Conservation (phyloP, 257 asterid genomes). For the Eustoma russellianum region DNA sequence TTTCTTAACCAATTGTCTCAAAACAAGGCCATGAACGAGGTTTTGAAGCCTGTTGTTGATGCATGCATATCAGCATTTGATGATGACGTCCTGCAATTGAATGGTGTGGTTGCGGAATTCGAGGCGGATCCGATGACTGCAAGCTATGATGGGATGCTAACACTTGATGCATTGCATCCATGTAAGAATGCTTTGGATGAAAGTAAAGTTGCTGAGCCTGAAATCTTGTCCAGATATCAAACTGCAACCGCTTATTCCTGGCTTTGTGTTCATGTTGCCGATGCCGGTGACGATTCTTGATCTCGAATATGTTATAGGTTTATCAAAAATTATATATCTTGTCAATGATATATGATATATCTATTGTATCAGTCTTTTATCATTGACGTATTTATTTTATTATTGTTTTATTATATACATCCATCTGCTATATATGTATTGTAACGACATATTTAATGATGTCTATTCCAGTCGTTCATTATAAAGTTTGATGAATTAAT, state of each 20-base stretch:
- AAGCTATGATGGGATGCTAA: constrained; percentile 5
- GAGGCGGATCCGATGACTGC: constrained; percentile 1
- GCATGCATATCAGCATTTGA: background rate
- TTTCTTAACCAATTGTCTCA: background rate
- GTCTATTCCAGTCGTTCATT: no score
- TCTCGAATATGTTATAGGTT: no score
- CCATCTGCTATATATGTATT: no score
- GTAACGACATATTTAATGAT: no score
- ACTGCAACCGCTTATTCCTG: background rate
- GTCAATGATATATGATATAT: no score
- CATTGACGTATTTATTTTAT: no score
- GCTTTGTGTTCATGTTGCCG: no score
- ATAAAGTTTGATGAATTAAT: no score
- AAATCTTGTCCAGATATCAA: background rate
- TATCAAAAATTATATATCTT: no score
- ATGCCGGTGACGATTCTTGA: no score
- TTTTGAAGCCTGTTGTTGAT: background rate
- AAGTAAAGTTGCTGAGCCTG: background rate
- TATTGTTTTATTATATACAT: no score
- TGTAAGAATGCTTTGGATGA: constrained; percentile 2
- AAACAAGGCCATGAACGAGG: background rate
- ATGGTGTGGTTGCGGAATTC: constrained; percentile 1
- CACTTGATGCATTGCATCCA: background rate
- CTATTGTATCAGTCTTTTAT: no score
- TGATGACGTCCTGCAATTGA: background rate